These are phyloP conservation scores for Chlorella sp. DNA, from an alignment of 139 green algal species.

Conservation along the genomic window DNA sequence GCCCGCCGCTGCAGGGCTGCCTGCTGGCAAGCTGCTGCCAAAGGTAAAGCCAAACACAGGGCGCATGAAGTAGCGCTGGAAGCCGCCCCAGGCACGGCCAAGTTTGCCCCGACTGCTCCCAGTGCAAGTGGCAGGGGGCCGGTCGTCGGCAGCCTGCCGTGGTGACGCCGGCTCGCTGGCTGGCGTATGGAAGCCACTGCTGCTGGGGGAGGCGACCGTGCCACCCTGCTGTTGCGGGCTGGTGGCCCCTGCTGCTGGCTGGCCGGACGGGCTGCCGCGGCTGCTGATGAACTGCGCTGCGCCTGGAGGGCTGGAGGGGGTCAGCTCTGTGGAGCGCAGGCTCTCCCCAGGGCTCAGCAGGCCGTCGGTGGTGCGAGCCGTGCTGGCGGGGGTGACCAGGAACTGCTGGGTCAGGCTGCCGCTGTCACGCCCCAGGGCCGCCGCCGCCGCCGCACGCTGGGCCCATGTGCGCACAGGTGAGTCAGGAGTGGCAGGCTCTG, in stretches of 20 bases:
- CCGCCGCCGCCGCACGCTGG: not conserved
- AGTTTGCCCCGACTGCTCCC: not conserved
- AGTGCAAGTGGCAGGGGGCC: too few species aligned
- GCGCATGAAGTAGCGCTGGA: constrained; percentile 30
- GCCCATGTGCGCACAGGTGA: too few species aligned
- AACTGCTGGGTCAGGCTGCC: constrained; percentile 28
- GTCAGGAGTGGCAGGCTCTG: not conserved
- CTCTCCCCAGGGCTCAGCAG: too few species aligned
- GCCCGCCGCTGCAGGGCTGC: not conserved
- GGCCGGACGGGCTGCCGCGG: too few species aligned
- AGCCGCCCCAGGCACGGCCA: not conserved
- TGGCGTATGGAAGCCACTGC: too few species aligned
- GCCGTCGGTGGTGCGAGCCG: too few species aligned
- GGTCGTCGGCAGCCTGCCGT: too few species aligned
- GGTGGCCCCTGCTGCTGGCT: not conserved
- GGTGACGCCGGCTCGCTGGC: too few species aligned
- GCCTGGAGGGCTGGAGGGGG: not conserved
- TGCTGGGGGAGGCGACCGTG: too few species aligned
- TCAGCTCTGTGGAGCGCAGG: too few species aligned
- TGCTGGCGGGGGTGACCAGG: not conserved
- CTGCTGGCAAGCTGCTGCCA: too few species aligned
- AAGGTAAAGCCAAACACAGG: constrained; percentile 43
- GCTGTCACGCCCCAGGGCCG: constrained; percentile 13
- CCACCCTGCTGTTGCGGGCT: too few species aligned
- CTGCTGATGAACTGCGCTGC: not conserved